These are phyloP conservation scores for Ensete glaucum DNA, from an alignment of 176 grass and related monocot genomes.

Conservation along the genomic window DNA sequence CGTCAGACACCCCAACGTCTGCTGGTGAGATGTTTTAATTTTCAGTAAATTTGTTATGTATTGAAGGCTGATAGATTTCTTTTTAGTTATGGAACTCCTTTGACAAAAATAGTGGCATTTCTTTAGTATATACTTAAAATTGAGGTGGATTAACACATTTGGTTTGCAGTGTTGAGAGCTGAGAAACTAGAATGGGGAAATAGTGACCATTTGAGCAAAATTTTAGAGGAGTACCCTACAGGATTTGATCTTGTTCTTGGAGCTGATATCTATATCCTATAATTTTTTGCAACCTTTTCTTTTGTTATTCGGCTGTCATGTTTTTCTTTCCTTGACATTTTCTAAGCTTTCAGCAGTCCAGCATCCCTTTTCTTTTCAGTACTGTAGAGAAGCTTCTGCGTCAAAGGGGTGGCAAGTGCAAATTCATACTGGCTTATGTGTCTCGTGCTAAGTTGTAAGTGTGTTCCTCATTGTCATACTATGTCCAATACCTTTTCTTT, in stretches of 20 bases:
- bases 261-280: conserved; percentile 99
- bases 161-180: conserved; percentile 52
- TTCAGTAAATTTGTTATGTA: conserved; percentile 1
- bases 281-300: neutral
- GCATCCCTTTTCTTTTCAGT: conserved; percentile 67
- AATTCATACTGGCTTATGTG: conserved; percentile 84
- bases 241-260: conserved; percentile 94
- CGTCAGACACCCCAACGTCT: conserved; percentile 20
- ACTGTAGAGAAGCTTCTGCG: conserved; percentile 69
- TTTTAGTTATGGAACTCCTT: neutral
- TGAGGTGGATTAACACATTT: conserved; percentile 2
- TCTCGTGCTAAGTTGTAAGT: conserved; percentile 88
- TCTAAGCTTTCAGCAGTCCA: conserved; percentile 95
- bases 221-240: conserved; percentile 48
- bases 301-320: conserved; percentile 9
- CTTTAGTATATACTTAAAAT: neutral
- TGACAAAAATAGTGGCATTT: neutral
- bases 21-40: conserved; percentile 30
- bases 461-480: neutral
- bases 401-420: conserved; percentile 43
- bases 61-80: neutral
- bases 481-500: neutral
- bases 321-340: conserved; percentile 47
- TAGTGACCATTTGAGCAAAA: conserved; percentile 44
- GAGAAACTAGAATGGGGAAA: conserved; percentile 96